phyloP scores from a whole-genome alignment of 2,329 filamentous ascomycete genomes.

The Colletotrichum scovillei region DNA sequence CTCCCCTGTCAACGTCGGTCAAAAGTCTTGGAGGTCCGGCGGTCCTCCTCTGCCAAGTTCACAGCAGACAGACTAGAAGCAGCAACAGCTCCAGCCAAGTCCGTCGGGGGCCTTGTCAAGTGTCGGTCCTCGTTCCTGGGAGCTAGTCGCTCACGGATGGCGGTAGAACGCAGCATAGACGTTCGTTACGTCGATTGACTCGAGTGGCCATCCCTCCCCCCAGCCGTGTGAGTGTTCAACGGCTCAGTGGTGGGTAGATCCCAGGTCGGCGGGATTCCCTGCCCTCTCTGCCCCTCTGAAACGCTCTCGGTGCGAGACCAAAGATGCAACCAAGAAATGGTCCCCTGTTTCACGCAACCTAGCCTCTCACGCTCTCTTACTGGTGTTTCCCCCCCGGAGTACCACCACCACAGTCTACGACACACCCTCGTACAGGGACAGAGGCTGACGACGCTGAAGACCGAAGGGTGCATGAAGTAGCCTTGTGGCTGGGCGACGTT shows the following conservation, averaged over 20 bases:
- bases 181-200: background rate
- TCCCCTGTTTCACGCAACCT: conserved; percentile 32
- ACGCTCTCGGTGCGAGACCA: conserved; percentile 20
- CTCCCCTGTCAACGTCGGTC: conserved; percentile 19
- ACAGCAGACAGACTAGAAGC: background rate
- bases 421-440: background rate
- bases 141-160: conserved; percentile 20
- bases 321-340: conserved; percentile 30
- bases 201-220: background rate
- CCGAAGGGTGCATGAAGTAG: conserved; percentile 31
- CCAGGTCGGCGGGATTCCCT: conserved; percentile 11
- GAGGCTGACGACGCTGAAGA: conserved; percentile 6
- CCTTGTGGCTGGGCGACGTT: conserved; percentile 14
- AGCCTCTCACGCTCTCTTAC: background rate
- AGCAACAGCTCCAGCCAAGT: background rate
- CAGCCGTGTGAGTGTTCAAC: background rate
- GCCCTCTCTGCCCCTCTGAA: conserved; percentile 11
- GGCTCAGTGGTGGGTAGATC: background rate
- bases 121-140: conserved; percentile 5
- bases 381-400: too few relatives aligned
- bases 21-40: conserved; percentile 5
- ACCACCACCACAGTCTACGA: background rate
- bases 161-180: background rate
- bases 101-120: conserved; percentile 2
- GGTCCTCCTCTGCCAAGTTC: background rate